Evolutionary conservation across 495 filamentous ascomycete species (phyloP).

Genomic region (Physcia stellaris): DNA sequence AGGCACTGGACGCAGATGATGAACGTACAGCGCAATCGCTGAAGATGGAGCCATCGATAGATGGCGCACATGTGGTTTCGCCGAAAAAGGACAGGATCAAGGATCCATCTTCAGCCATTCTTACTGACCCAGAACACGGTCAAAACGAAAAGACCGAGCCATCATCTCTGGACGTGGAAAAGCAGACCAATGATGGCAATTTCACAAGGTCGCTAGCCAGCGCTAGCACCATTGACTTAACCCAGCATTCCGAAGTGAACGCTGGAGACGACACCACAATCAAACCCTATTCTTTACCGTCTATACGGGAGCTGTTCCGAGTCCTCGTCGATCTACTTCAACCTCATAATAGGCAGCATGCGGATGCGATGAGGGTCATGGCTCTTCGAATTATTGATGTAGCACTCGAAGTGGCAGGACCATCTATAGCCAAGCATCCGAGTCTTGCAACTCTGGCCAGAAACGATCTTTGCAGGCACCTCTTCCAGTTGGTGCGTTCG

Average conservation of each 20-base stretch:
- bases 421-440: constrained; percentile 88
- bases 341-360: constrained; percentile 81
- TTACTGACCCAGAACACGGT: constrained; percentile 1
- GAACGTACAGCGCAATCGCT: constrained; percentile 48
- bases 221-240: constrained; percentile 10
- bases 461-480: constrained; percentile 83
- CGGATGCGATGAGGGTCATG: constrained; percentile 93
- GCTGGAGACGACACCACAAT: constrained; percentile 31
- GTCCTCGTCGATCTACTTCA: constrained; percentile 92
- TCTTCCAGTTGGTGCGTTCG: constrained; percentile 93
- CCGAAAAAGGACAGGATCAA: constrained; percentile 2
- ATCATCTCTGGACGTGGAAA: not conserved
- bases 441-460: constrained; percentile 78
- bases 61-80: constrained; percentile 44
- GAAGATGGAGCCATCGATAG: constrained; percentile 81
- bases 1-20: constrained; percentile 38
- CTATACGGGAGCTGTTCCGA: constrained; percentile 84
- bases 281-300: constrained; percentile 83
- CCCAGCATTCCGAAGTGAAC: constrained; percentile 10
- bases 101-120: constrained; percentile 3
- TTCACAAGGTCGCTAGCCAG: constrained; percentile 1
- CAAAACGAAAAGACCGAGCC: not conserved
- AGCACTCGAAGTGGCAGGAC: constrained; percentile 88
- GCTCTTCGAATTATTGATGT: constrained; percentile 95
- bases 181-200: not conserved